Base-by-base conservation (phyloP, 148 eudicot genomes). In the Dianthus caryophyllus region DNA sequence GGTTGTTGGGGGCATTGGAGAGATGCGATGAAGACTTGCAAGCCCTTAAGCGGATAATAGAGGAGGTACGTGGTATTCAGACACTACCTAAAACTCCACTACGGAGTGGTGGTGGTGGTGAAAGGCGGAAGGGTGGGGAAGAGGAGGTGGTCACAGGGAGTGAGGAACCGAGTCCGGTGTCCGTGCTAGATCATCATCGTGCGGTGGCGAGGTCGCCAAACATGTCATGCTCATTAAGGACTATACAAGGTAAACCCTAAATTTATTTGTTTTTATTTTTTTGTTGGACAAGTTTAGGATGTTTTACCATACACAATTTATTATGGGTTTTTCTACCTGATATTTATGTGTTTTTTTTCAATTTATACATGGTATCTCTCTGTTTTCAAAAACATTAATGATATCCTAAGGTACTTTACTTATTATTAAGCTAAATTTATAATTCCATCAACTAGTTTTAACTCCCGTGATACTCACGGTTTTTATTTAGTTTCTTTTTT, bases 11-110 rank as follows among this genome's bases (percentile, higher is more conserved):
- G 24, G 96, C 92, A 15, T 64, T 89, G 78, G 88, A 89, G 76
- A 89, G 80, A 56, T 89, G 96, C 31, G 89, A 89, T 54, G 90
- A 87, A 72, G 96, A 89, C 51, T 75, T 89, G 69, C 81, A 82
- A 70, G 69, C 77, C 2, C 83, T 89, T 0, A 83, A 72, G 79
- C 78, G 69, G 66, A 77, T 87, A 31, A 87, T 89, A 22, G 79
- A 75, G 72, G 70, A 83, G 21, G 80, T 82, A 24, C 83, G 82
- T 50, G 70, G 54, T 16, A 46, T 70, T 0, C 48, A 48, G 39
- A 54, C 72, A 59, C 75, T 74, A 25, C 73, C 73, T 11, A 2
- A 9, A 8, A 63, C 66, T 22, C 66, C 66, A 44, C 52, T 43
- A 20, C 29, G 29, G 5, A 20, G 70, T 31, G 44, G 72, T 21